Base-by-base conservation (phyloP, 306 rosid species). In the Albizia julibrissin region DNA sequence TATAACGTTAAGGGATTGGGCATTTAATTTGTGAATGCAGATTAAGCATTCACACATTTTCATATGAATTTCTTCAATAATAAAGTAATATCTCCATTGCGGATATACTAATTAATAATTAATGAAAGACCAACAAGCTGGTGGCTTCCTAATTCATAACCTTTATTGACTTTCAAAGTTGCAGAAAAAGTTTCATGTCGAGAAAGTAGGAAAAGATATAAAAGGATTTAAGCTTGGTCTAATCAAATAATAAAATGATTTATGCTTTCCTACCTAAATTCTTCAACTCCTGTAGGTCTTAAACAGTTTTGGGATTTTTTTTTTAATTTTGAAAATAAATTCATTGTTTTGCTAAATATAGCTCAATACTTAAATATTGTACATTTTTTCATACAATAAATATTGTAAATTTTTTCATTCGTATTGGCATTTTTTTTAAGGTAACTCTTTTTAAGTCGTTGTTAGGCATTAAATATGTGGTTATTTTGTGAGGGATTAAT, bases 101-200 rank as follows among this genome's bases (percentile, higher is more conserved):
- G 62, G 33, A 67, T 75, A 15, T 19, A 21, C n/a, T 76, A 78
- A 37, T 37, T 37, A 34, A 54, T 54, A 56, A 56, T 21, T 56
- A 3, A 56, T 56, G 34, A 50, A 16, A 31, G 22, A 39, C 5
- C 5, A 6, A 46, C 8, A 27, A 69, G n/a, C 31, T 37, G 76
- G 16, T 61, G 59, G 62, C 71, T 42, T 18, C 83, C 77, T 70
- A 58, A 70, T 69, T 69, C 21, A 13, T 6, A 21, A 44, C 76
- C 82, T 83, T 79, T 73, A 31, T 83, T 79, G 83, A 84, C 86
- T 78, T 73, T 31, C 26, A 12, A 65, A 21, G 31, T 19, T 14
- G 67, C 13, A 27, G 31, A 50, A 37, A 26, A 72, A 19, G 67
- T 26, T 71, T 71, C 29, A 5, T 24, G 34, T 71, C 78, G 56